Evolutionary conservation across 768 basidiomycete species (phyloP), one percentile per base, ranked within the genome.

Genomic region (Hygrophorus pudorinus): DNA sequence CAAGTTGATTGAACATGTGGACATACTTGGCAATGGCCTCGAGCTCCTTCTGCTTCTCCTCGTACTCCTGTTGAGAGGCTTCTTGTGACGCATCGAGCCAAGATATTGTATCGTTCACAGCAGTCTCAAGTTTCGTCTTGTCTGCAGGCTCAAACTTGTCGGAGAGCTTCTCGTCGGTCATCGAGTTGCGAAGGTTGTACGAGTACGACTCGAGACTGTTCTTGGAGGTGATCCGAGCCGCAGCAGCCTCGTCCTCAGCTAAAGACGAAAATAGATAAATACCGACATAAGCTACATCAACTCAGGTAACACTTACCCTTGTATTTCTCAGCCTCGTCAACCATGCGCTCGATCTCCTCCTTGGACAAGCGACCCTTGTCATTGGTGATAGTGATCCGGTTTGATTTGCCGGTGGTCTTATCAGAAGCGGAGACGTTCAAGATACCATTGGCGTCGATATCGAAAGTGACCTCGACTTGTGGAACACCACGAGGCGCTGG

Each of bases 341-440:
- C 89, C 93, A 98, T 98, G 61, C 91, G 86, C 64, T 98, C 93
- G 50, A 97, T 97, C 61, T 97, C 93, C 65, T 97, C 93, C 71
- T 94, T 89, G 51, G 87, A 91, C 53, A 98, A 68, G 65, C 93
- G 90, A 35, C 92, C 91, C 72, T 97, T 93, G 73, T 96, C 92
- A 64, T 91, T 91, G 56, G 85, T 91, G 66, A 92, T 92, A 48
- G 89, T 92, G 60, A 90, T 90, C 50, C 86, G 84, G 64, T 81
- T 88, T 44, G 87, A 90, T 70, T 97, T 96, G 54, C 93, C 93
- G 45, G 93, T 96, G 9, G 90, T 93, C 76, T 94, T 96, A 70
- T 97, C 92, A 33, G 83, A 71, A 3, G 94, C 93, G 35, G 89
- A 89, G 52, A 98, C 94, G 66, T 94, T 96, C 59, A 94, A 64